Conservation (phyloP, 2,329 filamentous ascomycete genomes). For the Penicillium brasilianum region DNA sequence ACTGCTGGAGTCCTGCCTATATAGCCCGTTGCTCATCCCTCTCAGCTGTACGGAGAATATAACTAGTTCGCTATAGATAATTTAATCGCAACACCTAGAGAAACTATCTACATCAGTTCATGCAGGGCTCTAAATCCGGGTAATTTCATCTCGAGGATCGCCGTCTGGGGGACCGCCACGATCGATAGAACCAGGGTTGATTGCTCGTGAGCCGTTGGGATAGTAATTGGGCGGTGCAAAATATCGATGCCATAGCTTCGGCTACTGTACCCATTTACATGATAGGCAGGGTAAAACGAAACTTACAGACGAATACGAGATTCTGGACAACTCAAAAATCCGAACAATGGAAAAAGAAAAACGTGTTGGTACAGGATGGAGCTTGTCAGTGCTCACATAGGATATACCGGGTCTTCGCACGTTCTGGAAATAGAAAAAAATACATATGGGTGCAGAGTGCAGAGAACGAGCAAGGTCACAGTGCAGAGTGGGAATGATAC, state of each 20-base stretch:
- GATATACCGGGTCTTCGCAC: neutral
- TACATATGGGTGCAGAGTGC: neutral
- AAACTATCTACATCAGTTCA: neutral
- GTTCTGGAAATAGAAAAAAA: constrained; percentile 16
- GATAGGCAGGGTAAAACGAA: neutral
- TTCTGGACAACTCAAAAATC: neutral
- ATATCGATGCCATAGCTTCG: neutral
- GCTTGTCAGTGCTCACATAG: neutral
- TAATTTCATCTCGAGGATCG: constrained; percentile 15
- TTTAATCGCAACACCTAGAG: neutral
- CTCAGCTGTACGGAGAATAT: neutral
- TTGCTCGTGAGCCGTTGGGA: constrained; percentile 5
- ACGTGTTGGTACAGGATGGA: neutral
- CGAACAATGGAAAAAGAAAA: neutral
- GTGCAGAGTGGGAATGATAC: constrained; percentile 37
- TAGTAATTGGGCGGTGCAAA: neutral
- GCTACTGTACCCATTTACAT: neutral
- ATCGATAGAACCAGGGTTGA: constrained; percentile 22
- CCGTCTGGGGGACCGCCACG: constrained; percentile 17
- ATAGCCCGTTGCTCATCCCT: neutral
- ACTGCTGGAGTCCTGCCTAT: neutral
- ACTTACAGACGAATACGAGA: neutral
- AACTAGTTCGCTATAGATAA: neutral
- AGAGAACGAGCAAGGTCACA: constrained; percentile 32
- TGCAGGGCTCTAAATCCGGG: constrained; percentile 7